Conservation (phyloP, 345 rosid species). For the Linum usitatissimum region DNA sequence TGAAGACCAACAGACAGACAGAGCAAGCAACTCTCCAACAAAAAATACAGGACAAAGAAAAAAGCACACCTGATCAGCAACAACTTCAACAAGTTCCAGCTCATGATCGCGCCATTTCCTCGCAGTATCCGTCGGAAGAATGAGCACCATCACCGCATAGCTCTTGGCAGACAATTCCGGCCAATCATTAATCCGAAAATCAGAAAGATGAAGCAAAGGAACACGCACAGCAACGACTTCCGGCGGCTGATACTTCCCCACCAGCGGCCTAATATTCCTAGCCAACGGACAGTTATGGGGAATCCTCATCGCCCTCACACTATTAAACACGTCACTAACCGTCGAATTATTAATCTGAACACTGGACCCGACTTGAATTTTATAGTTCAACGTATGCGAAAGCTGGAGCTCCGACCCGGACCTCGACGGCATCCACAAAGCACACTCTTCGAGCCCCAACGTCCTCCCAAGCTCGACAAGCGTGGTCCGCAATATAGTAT, state of each 20-base stretch:
- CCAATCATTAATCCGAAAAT: constrained; percentile 82
- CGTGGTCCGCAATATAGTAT: constrained; percentile 72
- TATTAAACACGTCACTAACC: constrained; percentile 55
- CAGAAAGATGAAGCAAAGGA: constrained; percentile 70
- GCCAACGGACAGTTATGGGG: constrained; percentile 70
- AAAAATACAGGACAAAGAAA: neutral
- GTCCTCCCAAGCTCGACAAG: constrained; percentile 87
- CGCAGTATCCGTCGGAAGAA: constrained; percentile 70
- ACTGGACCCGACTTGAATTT: constrained; percentile 47
- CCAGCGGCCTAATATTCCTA: constrained; percentile 46
- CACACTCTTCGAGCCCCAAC: constrained; percentile 78
- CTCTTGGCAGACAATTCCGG: constrained; percentile 68
- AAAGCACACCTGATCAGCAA: constrained; percentile 76
- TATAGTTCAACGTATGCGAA: constrained; percentile 62
- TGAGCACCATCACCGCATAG: constrained; percentile 80
- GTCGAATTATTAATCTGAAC: constrained; percentile 50
- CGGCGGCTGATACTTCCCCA: constrained; percentile 50
- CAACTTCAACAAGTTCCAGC: constrained; percentile 86
- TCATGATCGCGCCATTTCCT: constrained; percentile 92
- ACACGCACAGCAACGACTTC: constrained; percentile 94
- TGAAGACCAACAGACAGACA: too few relatives aligned
- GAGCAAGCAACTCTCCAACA: neutral
- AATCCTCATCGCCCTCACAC: constrained; percentile 53
- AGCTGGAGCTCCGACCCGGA: constrained; percentile 51
- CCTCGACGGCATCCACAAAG: constrained; percentile 89